A percentile compares a stretch with the other conserved stretches of the same genome.
phyloP scores from a whole-genome alignment of 2,329 filamentous ascomycete species.

The Neurospora sp. region DNA sequence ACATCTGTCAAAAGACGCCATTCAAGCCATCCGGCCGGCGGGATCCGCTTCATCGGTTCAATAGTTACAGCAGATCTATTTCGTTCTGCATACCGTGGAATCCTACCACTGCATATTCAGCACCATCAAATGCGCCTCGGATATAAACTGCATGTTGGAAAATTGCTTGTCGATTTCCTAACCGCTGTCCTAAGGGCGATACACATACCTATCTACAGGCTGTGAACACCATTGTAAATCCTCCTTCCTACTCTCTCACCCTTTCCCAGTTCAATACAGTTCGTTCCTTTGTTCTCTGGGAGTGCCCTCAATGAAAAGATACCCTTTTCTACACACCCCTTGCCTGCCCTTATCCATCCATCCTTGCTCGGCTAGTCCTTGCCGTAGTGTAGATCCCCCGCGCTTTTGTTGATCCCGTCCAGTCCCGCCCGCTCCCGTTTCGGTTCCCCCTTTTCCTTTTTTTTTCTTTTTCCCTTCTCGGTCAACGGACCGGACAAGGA shows the following conservation, averaged over 20 bases:
- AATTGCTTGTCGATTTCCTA: neutral
- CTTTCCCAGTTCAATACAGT: neutral
- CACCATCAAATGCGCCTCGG: neutral
- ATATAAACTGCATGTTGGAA: neutral
- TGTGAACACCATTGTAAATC: neutral
- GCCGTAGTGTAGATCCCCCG: neutral
- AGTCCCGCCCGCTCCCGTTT: neutral
- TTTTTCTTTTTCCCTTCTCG: neutral
- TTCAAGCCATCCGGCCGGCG: neutral
- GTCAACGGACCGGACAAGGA: neutral
- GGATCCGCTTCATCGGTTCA: neutral
- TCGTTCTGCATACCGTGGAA: neutral
- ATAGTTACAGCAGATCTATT: neutral
- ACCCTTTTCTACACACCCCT: neutral
- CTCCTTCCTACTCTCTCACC: neutral
- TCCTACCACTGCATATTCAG: neutral
- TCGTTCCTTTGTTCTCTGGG: neutral
- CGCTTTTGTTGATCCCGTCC: neutral
- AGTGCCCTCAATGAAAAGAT: neutral
- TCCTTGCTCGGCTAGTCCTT: neutral
- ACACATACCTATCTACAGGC: neutral
- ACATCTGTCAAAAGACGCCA: neutral
- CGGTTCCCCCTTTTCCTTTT: neutral
- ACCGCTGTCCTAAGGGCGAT: neutral
- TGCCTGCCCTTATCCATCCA: neutral